These are phyloP conservation scores for Stylosanthes scabra DNA, from an alignment of 331 rosid species.

Conservation along the genomic window DNA sequence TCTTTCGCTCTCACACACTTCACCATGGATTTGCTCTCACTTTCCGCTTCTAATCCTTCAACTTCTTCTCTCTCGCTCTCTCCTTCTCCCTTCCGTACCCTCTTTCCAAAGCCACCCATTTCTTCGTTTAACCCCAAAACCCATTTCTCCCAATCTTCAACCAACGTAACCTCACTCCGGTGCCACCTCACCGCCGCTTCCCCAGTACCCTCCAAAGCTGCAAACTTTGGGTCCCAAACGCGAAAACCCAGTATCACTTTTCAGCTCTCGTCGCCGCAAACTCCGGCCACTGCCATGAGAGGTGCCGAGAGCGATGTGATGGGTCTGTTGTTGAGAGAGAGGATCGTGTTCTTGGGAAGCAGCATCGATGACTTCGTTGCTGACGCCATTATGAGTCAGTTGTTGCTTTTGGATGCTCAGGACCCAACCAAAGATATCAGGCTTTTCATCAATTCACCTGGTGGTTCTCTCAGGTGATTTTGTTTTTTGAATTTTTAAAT, in stretches of 20 bases:
- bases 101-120: conserved; percentile 44
- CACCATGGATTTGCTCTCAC: conserved; percentile 70
- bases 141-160: conserved; percentile 21
- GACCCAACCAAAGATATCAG: conserved; percentile 85
- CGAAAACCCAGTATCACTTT: conserved; percentile 35
- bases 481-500: neutral
- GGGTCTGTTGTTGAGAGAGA: conserved; percentile 90
- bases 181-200: conserved; percentile 32
- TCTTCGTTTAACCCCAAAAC: conserved; percentile 39
- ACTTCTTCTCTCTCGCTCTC: conserved; percentile 41
- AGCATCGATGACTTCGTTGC: conserved; percentile 88
- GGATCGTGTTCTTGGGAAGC: conserved; percentile 88
- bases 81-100: conserved; percentile 37
- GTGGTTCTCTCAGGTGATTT: conserved; percentile 86
- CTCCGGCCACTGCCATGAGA: conserved; percentile 64
- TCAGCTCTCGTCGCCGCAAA: conserved; percentile 55
- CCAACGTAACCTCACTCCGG: conserved; percentile 16
- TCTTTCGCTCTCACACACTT: neutral
- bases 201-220: conserved; percentile 43
- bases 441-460: conserved; percentile 84
- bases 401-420: conserved; percentile 85
- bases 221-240: conserved; percentile 23
- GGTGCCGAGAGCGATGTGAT: conserved; percentile 81
- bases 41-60: conserved; percentile 51
- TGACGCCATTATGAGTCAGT: conserved; percentile 87